Evolutionary conservation across 257 asterid genomes (phyloP).

Genomic region (Gentiana dahurica): DNA sequence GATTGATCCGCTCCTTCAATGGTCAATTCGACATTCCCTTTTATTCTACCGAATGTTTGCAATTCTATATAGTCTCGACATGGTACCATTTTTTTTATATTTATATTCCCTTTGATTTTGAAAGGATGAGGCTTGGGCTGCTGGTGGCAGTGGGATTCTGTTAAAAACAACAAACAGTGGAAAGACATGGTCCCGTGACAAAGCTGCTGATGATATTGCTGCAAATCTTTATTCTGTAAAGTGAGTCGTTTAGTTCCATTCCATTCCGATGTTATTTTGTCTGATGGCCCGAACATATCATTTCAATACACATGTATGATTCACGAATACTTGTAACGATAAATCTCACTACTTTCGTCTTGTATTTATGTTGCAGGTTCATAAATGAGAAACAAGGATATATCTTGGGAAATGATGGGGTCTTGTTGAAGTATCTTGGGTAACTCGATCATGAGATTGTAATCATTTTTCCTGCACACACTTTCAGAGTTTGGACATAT

Average conservation of each 20-base stretch:
- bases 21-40: no score
- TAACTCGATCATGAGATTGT: constrained; percentile 21
- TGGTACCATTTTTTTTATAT: background rate
- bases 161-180: constrained; percentile 85
- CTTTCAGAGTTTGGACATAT: no score
- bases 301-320: background rate
- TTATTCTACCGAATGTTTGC: background rate
- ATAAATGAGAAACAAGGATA: constrained; percentile 75
- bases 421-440: constrained; percentile 85
- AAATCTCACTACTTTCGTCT: no score
- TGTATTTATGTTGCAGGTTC: constrained; percentile 45
- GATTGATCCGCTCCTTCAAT: no score
- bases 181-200: constrained; percentile 85
- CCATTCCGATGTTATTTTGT: background rate
- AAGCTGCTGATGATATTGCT: constrained; percentile 93
- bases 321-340: background rate
- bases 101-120: background rate
- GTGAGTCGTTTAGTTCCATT: constrained; percentile 37
- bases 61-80: no score
- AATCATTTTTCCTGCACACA: no score
- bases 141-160: constrained; percentile 95
- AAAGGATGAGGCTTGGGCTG: constrained; percentile 98
- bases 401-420: constrained; percentile 93
- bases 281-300: no score
- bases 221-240: constrained; percentile 93